Evolutionary conservation across 2,329 filamentous ascomycete species (phyloP).

Genomic region (Davidsoniella eucalypti): DNA sequence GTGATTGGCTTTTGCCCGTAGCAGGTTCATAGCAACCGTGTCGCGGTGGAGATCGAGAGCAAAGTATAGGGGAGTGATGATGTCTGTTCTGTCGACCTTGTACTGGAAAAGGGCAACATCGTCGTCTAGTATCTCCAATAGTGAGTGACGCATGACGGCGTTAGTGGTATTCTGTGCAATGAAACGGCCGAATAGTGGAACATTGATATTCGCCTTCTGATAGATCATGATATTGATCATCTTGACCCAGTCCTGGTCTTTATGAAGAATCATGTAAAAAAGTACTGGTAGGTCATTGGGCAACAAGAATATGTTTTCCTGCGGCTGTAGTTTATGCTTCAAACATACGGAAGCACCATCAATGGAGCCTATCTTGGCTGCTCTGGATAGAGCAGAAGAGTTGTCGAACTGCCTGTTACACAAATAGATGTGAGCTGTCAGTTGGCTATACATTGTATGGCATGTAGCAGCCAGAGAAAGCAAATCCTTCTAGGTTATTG

Average conservation of each 20-base stretch:
- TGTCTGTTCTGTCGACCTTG: neutral
- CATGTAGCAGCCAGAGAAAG: slow-evolving; percentile 4
- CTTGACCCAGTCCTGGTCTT: no score
- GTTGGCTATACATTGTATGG: neutral
- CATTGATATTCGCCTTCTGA: slow-evolving; percentile 3
- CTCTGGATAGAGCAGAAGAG: slow-evolving; percentile 3
- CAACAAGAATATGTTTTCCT: neutral
- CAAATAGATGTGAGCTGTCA: neutral
- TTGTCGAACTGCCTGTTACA: slow-evolving; percentile 5
- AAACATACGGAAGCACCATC: neutral
- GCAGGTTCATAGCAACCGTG: neutral
- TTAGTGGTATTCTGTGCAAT: neutral
- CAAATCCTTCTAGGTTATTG: slow-evolving; percentile 3
- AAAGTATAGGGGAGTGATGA: slow-evolving; percentile 7
- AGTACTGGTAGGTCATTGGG: no score
- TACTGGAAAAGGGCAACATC: slow-evolving; percentile 4
- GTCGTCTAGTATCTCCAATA: slow-evolving; percentile 4
- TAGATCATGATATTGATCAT: neutral
- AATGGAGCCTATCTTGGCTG: slow-evolving; percentile 3
- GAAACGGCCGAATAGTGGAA: neutral
- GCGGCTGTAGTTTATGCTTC: neutral
- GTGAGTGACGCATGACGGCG: neutral
- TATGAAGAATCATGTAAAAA: no score
- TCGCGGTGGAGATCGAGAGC: slow-evolving; percentile 7
- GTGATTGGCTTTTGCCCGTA: neutral